These are phyloP conservation scores for Heliosperma pusillum DNA, from an alignment of 148 eudicot species.

Conservation along the genomic window DNA sequence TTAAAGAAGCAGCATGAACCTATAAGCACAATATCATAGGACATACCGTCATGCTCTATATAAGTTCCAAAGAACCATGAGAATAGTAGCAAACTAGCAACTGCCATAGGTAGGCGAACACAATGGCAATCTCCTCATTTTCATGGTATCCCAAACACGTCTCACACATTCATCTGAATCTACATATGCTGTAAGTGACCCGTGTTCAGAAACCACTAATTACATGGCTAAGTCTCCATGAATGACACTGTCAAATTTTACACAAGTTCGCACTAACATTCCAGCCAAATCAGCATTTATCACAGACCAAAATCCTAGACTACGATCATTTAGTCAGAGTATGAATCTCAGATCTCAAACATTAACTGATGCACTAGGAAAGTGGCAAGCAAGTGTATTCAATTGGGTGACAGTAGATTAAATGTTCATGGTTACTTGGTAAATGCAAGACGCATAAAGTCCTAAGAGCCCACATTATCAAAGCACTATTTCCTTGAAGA, in stretches of 20 bases:
- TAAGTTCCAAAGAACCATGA: background rate
- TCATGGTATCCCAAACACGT: background rate
- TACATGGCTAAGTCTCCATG: background rate
- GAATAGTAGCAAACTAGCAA: no score
- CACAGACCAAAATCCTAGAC: background rate
- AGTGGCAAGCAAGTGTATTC: background rate
- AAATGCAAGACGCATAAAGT: background rate
- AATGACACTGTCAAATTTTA: background rate
- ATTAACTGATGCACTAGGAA: background rate
- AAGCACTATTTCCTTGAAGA: background rate
- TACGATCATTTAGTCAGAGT: background rate
- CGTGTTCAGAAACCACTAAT: no score
- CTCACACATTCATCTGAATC: background rate
- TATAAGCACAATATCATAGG: slow-evolving; percentile 19
- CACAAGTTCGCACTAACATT: background rate
- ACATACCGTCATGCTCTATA: background rate
- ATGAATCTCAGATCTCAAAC: background rate
- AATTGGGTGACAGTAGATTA: background rate
- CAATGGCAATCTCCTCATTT: background rate
- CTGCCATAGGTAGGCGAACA: no score
- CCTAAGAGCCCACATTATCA: background rate
- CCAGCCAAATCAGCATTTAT: background rate
- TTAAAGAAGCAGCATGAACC: slow-evolving; percentile 89
- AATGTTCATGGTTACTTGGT: background rate
- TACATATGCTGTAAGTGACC: background rate